A percentile compares a stretch with the other conserved stretches of the same genome.
Evolutionary conservation across 805 yeast species (phyloP).

Genomic region (Cyberlindnera amylophila): DNA sequence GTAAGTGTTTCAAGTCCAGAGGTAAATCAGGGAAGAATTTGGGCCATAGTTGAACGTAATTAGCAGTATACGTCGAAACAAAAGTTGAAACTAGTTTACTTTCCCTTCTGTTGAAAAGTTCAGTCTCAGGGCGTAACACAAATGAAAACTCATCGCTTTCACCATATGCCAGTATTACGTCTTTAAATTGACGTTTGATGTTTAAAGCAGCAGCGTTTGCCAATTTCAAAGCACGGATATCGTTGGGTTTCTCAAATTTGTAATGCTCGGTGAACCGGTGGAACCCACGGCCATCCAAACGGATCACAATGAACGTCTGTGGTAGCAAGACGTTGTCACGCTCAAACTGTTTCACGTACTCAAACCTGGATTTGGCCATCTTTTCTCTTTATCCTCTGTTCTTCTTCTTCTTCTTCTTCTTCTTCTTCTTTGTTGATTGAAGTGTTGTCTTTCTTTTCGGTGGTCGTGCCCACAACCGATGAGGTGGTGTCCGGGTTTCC

Average conservation of each 20-base stretch:
- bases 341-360: conserved; percentile 83
- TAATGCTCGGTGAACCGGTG: conserved; percentile 78
- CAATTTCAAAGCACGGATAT: conserved; percentile 63
- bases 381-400: too few species aligned
- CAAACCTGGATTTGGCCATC: conserved; percentile 85
- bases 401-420: too few species aligned
- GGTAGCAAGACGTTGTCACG: conserved; percentile 68
- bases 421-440: not conserved
- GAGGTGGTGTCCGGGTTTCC: conserved; percentile 1
- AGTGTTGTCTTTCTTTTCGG: not conserved
- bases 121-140: conserved; percentile 59
- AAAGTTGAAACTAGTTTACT: conserved; percentile 75
- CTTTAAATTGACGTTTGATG: conserved; percentile 63
- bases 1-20: conserved; percentile 52
- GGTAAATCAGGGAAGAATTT: conserved; percentile 44
- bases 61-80: conserved; percentile 76
- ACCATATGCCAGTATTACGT: conserved; percentile 80
- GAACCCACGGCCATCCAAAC: conserved; percentile 93
- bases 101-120: conserved; percentile 77
- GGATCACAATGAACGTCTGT: conserved; percentile 73
- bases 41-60: conserved; percentile 68
- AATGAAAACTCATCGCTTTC: conserved; percentile 95
- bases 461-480: conserved; percentile 13
- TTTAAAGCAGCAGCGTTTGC: conserved; percentile 79
- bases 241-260: conserved; percentile 85